A percentile compares a stretch with the other conserved stretches of the same genome.
These are phyloP conservation scores for Brassica rapa DNA, from an alignment of 345 rosid genomes.

Conservation along the genomic window DNA sequence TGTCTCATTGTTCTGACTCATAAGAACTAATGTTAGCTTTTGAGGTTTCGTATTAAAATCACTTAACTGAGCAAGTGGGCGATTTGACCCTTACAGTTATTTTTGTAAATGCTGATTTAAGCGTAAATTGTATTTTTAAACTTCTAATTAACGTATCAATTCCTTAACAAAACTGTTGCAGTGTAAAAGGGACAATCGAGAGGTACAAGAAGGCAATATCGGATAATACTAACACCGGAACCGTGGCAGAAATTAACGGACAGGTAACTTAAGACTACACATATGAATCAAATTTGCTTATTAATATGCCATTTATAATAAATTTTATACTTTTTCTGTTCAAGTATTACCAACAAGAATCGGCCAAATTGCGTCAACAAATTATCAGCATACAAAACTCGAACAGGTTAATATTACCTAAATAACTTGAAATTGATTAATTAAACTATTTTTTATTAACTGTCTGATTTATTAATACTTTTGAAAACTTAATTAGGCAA, in stretches of 20 bases:
- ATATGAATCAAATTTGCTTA: background rate
- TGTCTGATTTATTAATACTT: background rate
- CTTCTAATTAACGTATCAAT: background rate
- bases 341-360: conserved; percentile 91
- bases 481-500: conserved; percentile 46
- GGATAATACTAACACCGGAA: conserved; percentile 66
- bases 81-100: conserved; percentile 51
- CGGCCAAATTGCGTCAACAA: conserved; percentile 64
- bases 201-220: conserved; percentile 82
- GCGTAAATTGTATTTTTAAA: background rate
- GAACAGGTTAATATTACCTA: conserved; percentile 56
- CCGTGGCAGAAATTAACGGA: conserved; percentile 80
- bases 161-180: conserved; percentile 39
- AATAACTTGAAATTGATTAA: background rate
- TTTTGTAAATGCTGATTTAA: background rate
- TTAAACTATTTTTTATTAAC: background rate
- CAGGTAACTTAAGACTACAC: conserved; percentile 51
- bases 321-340: background rate
- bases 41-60: conserved; percentile 60
- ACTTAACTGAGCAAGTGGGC: conserved; percentile 50
- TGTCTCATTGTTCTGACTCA: conserved; percentile 38
- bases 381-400: conserved; percentile 67
- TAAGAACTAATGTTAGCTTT: conserved; percentile 41
- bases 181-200: conserved; percentile 89
- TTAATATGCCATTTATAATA: background rate